phyloP scores from a whole-genome alignment of 345 rosid species.

The Turritis glabra region DNA sequence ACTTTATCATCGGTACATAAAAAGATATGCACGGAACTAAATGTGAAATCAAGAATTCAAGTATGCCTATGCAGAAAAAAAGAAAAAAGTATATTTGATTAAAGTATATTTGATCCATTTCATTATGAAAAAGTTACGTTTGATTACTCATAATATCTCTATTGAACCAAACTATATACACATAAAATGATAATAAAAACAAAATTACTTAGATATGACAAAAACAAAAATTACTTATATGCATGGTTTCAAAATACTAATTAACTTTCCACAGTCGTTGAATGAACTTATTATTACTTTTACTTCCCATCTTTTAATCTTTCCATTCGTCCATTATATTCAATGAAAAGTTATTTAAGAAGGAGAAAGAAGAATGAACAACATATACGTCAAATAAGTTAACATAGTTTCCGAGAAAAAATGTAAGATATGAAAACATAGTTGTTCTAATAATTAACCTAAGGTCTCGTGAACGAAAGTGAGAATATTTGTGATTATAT shows the following conservation, averaged over 20 bases:
- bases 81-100: not conserved
- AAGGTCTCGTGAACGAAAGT: not conserved
- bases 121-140: slow-evolving; percentile 1
- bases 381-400: slow-evolving; percentile 14
- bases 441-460: not conserved
- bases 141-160: slow-evolving; percentile 4
- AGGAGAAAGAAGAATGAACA: not conserved
- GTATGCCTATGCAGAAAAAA: not conserved
- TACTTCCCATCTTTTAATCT: not conserved
- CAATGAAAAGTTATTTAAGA: not conserved
- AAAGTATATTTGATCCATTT: slow-evolving; percentile 6
- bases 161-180: slow-evolving; percentile 11
- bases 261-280: slow-evolving; percentile 23
- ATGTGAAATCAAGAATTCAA: slow-evolving; percentile 20
- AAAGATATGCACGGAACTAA: slow-evolving; percentile 5
- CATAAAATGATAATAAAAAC: not conserved
- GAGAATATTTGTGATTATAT: not conserved
- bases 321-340: not conserved
- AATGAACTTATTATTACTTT: slow-evolving; percentile 16
- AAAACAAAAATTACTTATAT: not conserved
- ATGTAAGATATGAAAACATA: not conserved
- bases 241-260: slow-evolving; percentile 26
- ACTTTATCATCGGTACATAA: slow-evolving; percentile 5
- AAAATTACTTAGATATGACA: not conserved
- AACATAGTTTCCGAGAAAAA: slow-evolving; percentile 3